Evolutionary conservation across 345 rosid species (phyloP).

Genomic region (Cardamine resedifolia): DNA sequence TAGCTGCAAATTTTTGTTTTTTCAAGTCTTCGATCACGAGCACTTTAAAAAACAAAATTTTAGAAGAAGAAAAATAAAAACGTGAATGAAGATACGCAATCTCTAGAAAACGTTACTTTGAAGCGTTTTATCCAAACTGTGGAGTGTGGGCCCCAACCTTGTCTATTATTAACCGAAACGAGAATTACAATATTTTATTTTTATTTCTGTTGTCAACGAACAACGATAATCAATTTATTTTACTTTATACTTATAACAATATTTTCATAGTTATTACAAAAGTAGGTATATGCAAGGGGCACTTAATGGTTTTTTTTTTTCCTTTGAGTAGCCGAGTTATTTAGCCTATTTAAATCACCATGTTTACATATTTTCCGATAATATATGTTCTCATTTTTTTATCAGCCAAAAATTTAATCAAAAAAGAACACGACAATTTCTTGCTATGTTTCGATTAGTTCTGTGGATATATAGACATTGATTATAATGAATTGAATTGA

Average conservation of each 20-base stretch:
- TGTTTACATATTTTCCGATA: too few species aligned
- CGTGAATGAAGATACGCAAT: constrained; percentile 17
- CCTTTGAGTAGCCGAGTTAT: too few species aligned
- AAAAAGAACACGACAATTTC: too few species aligned
- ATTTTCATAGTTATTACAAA: not conserved
- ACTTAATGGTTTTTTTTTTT: not conserved
- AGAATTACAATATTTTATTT: not conserved
- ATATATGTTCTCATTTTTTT: too few species aligned
- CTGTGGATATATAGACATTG: too few species aligned
- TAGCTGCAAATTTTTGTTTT: not conserved
- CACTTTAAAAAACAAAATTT: not conserved
- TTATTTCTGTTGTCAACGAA: not conserved
- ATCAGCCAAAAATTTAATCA: too few species aligned
- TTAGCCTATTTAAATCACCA: too few species aligned
- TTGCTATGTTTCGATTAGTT: too few species aligned
- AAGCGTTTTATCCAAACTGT: constrained; percentile 19
- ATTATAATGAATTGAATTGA: too few species aligned
- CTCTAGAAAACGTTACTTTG: constrained; percentile 12
- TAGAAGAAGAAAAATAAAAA: constrained; percentile 5
- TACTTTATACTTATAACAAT: not conserved
- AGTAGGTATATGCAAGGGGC: not conserved
- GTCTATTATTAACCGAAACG: not conserved
- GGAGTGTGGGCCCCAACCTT: constrained; percentile 14
- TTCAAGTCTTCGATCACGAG: not conserved
- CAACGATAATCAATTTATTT: not conserved